Conservation (phyloP, 139 green algal genomes). For the Gonium pectorale region DNA sequence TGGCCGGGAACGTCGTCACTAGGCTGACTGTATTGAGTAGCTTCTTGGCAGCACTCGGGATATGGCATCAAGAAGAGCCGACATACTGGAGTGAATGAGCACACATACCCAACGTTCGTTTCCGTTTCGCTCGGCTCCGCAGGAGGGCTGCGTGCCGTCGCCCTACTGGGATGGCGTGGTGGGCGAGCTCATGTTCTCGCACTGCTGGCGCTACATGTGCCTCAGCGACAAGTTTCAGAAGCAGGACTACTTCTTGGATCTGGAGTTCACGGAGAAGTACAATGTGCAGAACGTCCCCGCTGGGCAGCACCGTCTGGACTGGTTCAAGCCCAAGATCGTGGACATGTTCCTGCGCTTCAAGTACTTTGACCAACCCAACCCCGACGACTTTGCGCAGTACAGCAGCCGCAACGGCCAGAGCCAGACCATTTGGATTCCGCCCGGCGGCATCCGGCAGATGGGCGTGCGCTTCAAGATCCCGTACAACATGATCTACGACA, state of each 20-base stretch:
- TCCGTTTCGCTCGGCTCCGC: no score
- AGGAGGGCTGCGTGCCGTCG: conserved; percentile 26
- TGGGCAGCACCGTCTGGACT: conserved; percentile 22
- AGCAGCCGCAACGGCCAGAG: conserved; percentile 14
- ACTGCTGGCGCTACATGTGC: conserved; percentile 46
- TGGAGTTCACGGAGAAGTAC: conserved; percentile 29
- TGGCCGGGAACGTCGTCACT: no score
- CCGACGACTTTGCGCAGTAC: conserved; percentile 22
- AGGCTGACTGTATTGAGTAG: no score
- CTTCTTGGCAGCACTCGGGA: no score
- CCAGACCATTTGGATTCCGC: conserved; percentile 10
- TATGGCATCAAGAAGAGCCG: no score
- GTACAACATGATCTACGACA: conserved; percentile 45
- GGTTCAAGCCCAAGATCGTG: conserved; percentile 42
- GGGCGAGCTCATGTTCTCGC: conserved; percentile 41
- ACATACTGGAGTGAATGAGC: no score
- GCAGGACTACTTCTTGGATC: conserved; percentile 39
- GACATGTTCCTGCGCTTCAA: conserved; percentile 37
- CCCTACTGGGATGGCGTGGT: conserved; percentile 43
- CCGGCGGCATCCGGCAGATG: conserved; percentile 30
- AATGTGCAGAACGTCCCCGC: not conserved
- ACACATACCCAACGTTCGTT: no score
- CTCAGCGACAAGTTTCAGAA: conserved; percentile 32
- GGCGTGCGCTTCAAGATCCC: conserved; percentile 34
- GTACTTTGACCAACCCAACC: not conserved